Conservation (phyloP, 371 early-diverging fungal genomes). For the Chytridiales sp. region DNA sequence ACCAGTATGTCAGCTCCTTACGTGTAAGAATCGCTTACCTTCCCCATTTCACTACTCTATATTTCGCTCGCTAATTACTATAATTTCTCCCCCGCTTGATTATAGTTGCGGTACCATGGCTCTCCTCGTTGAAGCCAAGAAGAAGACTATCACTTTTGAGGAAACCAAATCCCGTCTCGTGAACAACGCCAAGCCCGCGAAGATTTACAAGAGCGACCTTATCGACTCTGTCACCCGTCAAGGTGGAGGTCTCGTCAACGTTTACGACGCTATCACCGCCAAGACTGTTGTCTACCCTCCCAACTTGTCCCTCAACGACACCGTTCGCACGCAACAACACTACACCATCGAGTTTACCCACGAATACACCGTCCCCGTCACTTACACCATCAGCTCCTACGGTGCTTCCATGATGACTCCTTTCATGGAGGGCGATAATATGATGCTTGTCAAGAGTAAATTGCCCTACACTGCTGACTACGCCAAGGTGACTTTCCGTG, state of each 20-base stretch:
- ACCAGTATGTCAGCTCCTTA: neutral
- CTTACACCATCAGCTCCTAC: conserved; percentile 53
- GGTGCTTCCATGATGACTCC: conserved; percentile 18
- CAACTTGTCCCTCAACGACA: conserved; percentile 57
- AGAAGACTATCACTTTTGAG: conserved; percentile 10
- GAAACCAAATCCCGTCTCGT: neutral
- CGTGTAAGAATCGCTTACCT: too few species aligned
- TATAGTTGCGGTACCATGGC: conserved; percentile 11
- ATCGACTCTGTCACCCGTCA: conserved; percentile 55
- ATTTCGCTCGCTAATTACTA: too few species aligned
- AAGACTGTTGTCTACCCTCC: conserved; percentile 56
- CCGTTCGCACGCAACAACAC: conserved; percentile 43
- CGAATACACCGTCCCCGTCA: conserved; percentile 50
- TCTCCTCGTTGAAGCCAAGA: conserved; percentile 9
- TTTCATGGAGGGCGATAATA: conserved; percentile 19
- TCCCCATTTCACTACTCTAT: too few species aligned
- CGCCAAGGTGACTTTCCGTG: conserved; percentile 25
- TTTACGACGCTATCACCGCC: conserved; percentile 33
- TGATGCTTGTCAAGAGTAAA: neutral
- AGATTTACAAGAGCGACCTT: conserved; percentile 31
- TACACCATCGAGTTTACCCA: conserved; percentile 56
- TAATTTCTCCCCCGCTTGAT: neutral
- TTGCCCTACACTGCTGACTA: conserved; percentile 17
- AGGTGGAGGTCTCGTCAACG: conserved; percentile 41
- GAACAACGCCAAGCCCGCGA: conserved; percentile 30